Percentiles rank a stretch among this genome's conserved stretches.
phyloP scores from a whole-genome alignment of 2,329 filamentous ascomycete species.

The Sarocladium strictum region DNA sequence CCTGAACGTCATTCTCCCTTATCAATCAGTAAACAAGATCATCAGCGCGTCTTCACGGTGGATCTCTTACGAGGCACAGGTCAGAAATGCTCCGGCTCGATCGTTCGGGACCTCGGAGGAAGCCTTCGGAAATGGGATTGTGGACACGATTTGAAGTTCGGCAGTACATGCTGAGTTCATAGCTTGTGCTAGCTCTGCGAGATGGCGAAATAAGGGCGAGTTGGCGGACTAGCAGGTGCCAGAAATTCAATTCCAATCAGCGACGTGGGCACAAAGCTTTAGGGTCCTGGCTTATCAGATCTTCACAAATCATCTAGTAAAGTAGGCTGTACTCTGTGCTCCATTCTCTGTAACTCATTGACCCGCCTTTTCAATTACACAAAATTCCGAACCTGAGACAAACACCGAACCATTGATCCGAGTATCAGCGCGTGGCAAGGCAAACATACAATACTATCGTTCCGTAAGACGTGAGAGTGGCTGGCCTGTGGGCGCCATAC shows the following conservation, averaged over 20 bases:
- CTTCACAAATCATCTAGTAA: conserved; percentile 6
- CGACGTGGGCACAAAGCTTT: neutral
- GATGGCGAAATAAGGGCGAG: conserved; percentile 5
- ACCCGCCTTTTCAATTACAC: neutral
- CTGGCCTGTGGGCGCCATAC: neutral
- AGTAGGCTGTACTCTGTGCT: neutral
- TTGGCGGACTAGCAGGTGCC: neutral
- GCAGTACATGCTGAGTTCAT: neutral
- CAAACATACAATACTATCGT: neutral
- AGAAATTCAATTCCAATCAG: conserved; percentile 1
- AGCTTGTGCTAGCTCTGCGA: neutral
- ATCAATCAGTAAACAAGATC: conserved; percentile 12
- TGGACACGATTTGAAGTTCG: neutral
- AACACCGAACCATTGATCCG: neutral
- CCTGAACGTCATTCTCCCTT: conserved; percentile 9
- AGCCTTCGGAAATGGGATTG: neutral
- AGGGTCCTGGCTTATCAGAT: neutral
- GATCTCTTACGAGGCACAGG: conserved; percentile 12
- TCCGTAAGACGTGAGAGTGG: conserved; percentile 4
- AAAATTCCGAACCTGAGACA: conserved; percentile 3
- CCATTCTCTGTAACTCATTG: neutral
- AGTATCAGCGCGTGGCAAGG: neutral
- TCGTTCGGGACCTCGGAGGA: neutral
- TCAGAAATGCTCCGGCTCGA: conserved; percentile 16
- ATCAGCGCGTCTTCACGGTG: conserved; percentile 8